phyloP scores from a whole-genome alignment of 345 rosid species.

The Pistacia atlantica region DNA sequence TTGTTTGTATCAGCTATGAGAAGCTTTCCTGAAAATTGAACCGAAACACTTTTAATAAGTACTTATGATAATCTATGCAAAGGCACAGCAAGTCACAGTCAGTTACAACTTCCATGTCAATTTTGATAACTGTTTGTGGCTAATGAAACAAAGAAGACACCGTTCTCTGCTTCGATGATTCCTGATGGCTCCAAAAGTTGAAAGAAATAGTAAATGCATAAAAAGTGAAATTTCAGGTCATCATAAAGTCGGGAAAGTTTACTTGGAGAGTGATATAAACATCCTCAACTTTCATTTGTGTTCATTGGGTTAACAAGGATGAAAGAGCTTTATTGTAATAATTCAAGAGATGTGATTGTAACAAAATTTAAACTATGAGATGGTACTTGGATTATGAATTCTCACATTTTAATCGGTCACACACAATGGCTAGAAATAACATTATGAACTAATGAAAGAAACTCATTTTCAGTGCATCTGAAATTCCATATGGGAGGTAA shows the following conservation, averaged over 20 bases:
- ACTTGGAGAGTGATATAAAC: background rate
- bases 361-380: background rate
- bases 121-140: slow-evolving; percentile 6
- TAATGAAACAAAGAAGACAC: slow-evolving; percentile 17
- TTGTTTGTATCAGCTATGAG: slow-evolving; percentile 91
- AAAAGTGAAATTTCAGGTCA: slow-evolving; percentile 14
- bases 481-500: too few species aligned
- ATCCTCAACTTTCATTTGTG: background rate
- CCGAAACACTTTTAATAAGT: background rate
- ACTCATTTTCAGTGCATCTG: too few species aligned
- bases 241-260: slow-evolving; percentile 4
- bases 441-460: background rate
- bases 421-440: background rate
- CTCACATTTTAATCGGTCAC: background rate
- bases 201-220: slow-evolving; percentile 27
- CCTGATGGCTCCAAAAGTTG: slow-evolving; percentile 97
- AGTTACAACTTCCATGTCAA: background rate
- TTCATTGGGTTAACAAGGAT: background rate
- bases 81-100: background rate
- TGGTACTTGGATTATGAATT: background rate
- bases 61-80: background rate
- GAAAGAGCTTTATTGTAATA: background rate
- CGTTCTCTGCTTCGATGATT: slow-evolving; percentile 69
- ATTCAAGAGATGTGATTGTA: background rate
- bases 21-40: slow-evolving; percentile 64